Conservation (phyloP, 1,284 basidiomycete genomes). For the Ceratobasidium sp. region DNA sequence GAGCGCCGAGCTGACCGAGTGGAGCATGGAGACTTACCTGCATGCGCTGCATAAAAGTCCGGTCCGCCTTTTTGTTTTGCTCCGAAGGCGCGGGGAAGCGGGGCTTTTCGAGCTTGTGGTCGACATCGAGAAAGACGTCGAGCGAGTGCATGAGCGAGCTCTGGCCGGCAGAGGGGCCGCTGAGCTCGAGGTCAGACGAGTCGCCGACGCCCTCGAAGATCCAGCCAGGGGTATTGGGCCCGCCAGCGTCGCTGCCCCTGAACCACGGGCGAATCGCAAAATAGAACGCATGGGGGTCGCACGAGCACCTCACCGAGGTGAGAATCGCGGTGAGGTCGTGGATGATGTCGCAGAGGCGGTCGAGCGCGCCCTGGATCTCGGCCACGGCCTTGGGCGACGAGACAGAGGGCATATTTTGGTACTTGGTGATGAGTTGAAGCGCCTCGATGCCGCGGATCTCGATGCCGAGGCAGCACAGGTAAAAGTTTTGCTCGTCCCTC, state of each 20-base stretch:
- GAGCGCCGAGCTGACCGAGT: neutral
- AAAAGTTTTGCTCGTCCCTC: constrained; percentile 65
- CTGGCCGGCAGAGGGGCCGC: constrained; percentile 67
- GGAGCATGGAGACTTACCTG: constrained; percentile 48
- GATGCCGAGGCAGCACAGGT: constrained; percentile 64
- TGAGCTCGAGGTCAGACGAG: constrained; percentile 54
- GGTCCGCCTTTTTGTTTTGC: constrained; percentile 52
- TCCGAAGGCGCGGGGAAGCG: constrained; percentile 37
- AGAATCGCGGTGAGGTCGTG: constrained; percentile 58
- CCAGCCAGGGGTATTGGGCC: constrained; percentile 55
- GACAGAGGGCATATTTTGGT: constrained; percentile 43
- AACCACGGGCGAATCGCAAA: constrained; percentile 69
- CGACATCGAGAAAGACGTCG: constrained; percentile 67
- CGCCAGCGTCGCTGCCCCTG: constrained; percentile 58
- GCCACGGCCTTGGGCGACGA: constrained; percentile 43
- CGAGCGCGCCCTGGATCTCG: constrained; percentile 62
- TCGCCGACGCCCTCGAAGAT: constrained; percentile 58
- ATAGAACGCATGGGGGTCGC: constrained; percentile 65
- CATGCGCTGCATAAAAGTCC: constrained; percentile 62
- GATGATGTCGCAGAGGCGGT: constrained; percentile 59
- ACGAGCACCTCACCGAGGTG: constrained; percentile 58
- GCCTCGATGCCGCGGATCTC: constrained; percentile 65
- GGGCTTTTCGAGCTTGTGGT: constrained; percentile 55
- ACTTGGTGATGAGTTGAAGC: constrained; percentile 58
- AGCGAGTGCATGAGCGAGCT: constrained; percentile 66